A percentile compares a stretch with the other conserved stretches of the same genome.
Conservation (phyloP, 495 filamentous ascomycete species). For the Hypoxylon cercidicola region DNA sequence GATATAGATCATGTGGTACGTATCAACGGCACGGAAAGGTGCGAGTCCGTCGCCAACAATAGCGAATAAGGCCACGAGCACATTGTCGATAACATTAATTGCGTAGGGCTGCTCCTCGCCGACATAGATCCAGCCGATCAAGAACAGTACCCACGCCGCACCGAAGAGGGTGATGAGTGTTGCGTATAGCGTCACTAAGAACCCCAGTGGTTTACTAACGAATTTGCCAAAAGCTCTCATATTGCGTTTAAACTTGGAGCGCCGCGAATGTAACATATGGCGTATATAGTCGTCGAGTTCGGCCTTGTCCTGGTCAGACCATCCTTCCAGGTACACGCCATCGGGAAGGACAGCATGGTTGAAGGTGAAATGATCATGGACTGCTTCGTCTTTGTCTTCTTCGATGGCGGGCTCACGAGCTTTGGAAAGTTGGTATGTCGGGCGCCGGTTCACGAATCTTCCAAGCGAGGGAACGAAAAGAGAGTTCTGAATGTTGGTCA, state of each 20-base stretch:
- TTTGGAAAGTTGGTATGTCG: slow-evolving; percentile 76
- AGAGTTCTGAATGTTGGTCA: slow-evolving; percentile 84
- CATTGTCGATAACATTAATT: slow-evolving; percentile 79
- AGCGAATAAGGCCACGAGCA: slow-evolving; percentile 80
- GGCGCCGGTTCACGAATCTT: slow-evolving; percentile 71
- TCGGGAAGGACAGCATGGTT: slow-evolving; percentile 69
- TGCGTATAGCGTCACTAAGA: slow-evolving; percentile 82
- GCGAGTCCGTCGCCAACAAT: slow-evolving; percentile 80
- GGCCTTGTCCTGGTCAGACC: slow-evolving; percentile 73
- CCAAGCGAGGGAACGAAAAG: slow-evolving; percentile 79
- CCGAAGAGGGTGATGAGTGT: slow-evolving; percentile 83
- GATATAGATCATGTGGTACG: slow-evolving; percentile 82
- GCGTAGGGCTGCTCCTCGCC: slow-evolving; percentile 73
- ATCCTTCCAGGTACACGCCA: slow-evolving; percentile 71
- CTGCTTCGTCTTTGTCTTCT: slow-evolving; percentile 32
- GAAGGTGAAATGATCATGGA: slow-evolving; percentile 39
- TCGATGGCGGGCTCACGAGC: slow-evolving; percentile 45
- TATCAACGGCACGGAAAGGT: slow-evolving; percentile 80
- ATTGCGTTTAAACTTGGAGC: slow-evolving; percentile 76
- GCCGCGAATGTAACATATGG: slow-evolving; percentile 81
- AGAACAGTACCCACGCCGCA: slow-evolving; percentile 82
- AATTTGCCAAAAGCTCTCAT: slow-evolving; percentile 83
- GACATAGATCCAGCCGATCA: slow-evolving; percentile 90
- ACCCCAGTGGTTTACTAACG: slow-evolving; percentile 74
- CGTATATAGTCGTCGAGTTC: slow-evolving; percentile 83